These are phyloP conservation scores for Sphagnum tenellum DNA, from an alignment of 225 moss, liverwort and hornwort genomes.

Conservation along the genomic window DNA sequence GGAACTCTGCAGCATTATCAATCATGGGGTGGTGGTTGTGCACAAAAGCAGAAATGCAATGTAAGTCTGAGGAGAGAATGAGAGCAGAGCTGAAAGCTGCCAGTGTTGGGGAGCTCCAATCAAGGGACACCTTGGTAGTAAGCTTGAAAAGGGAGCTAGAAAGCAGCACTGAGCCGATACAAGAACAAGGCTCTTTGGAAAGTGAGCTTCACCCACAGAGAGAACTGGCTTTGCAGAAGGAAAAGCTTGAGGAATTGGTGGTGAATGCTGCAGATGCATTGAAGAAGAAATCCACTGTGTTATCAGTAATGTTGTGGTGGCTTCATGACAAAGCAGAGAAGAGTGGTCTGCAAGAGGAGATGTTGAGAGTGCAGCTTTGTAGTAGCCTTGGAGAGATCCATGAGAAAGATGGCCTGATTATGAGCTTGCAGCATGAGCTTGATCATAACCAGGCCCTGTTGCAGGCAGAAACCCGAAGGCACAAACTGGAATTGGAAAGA, in stretches of 20 bases:
- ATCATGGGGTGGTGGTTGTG: background rate
- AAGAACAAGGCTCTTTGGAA: constrained; percentile 13
- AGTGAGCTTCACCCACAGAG: background rate
- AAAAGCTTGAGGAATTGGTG: constrained; percentile 6
- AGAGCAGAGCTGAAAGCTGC: constrained; percentile 9
- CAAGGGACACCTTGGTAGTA: background rate
- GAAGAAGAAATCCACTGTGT: constrained; percentile 27
- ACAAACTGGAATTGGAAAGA: constrained; percentile 16
- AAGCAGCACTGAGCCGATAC: constrained; percentile 17
- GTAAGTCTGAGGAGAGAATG: background rate
- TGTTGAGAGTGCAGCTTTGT: constrained; percentile 17
- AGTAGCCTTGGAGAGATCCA: constrained; percentile 13
- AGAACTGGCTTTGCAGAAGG: background rate
- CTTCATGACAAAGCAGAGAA: constrained; percentile 29
- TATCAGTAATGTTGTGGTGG: constrained; percentile 41
- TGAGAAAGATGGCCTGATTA: constrained; percentile 13
- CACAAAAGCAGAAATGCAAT: too few species aligned
- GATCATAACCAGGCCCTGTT: constrained; percentile 7
- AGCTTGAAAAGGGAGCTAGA: constrained; percentile 14
- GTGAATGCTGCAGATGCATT: too few species aligned
- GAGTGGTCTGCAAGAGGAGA: constrained; percentile 16
- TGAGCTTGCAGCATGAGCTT: constrained; percentile 17
- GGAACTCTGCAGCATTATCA: constrained; percentile 25
- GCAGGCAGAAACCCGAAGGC: constrained; percentile 12
- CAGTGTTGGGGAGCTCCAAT: too few species aligned